Evolutionary conservation across 345 rosid genomes (phyloP).

Genomic region (Anastatica hierochuntica): DNA sequence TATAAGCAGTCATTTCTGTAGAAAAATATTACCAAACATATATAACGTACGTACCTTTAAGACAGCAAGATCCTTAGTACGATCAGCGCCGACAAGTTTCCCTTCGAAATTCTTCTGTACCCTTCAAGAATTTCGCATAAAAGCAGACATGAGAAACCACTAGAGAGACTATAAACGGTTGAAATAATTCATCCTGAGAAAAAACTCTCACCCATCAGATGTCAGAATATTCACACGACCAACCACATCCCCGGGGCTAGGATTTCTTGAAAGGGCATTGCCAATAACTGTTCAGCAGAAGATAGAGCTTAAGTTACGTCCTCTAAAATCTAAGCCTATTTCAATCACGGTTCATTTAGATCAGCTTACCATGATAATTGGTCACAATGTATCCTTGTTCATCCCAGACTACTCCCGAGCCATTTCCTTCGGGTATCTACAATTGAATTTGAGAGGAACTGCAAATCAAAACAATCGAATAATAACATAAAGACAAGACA

Average conservation of each 20-base stretch:
- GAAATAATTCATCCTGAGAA: neutral
- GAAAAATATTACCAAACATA: neutral
- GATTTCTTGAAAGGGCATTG: slow-evolving; percentile 82
- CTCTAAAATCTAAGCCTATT: neutral
- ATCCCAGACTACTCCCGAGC: slow-evolving; percentile 98
- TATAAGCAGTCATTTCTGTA: slow-evolving; percentile 9
- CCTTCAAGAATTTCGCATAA: slow-evolving; percentile 32
- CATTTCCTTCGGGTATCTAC: slow-evolving; percentile 98
- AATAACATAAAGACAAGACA: neutral
- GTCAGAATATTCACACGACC: slow-evolving; percentile 87
- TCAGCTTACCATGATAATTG: slow-evolving; percentile 76
- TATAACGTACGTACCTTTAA: slow-evolving; percentile 32
- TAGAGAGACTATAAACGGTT: slow-evolving; percentile 2
- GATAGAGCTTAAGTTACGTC: neutral
- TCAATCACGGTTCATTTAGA: no score
- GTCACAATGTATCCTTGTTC: slow-evolving; percentile 81
- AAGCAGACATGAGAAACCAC: slow-evolving; percentile 11
- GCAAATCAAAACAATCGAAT: neutral
- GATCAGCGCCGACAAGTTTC: slow-evolving; percentile 81
- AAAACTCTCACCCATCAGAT: slow-evolving; percentile 73
- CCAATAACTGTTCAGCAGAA: slow-evolving; percentile 55
- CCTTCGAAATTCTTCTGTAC: slow-evolving; percentile 93
- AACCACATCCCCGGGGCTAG: slow-evolving; percentile 67
- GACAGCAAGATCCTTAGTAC: slow-evolving; percentile 90
- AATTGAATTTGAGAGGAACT: neutral